Evolutionary conservation across 768 basidiomycete genomes (phyloP).

Genomic region (Lentinula guzmanii): DNA sequence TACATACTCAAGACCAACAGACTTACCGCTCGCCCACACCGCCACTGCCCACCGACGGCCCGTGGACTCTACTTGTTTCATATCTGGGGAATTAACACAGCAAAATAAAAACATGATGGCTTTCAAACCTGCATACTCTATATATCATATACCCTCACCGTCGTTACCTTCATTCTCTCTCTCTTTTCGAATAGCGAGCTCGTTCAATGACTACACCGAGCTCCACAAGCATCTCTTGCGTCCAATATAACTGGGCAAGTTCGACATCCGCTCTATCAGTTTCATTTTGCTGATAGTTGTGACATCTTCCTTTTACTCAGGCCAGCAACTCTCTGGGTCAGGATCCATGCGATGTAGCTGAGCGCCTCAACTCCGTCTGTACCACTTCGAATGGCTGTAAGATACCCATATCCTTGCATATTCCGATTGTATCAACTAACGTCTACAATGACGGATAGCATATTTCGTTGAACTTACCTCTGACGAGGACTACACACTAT

Average conservation of each 20-base stretch:
- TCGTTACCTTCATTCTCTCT: neutral
- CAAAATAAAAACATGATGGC: neutral
- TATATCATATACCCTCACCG: neutral
- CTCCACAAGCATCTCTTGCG: neutral
- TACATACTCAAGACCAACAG: no score
- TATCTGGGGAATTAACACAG: neutral
- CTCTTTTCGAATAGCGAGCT: neutral
- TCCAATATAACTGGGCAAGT: neutral
- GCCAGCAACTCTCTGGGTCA: constrained; percentile 1
- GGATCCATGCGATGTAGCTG: constrained; percentile 1
- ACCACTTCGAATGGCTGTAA: neutral
- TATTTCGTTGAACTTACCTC: neutral
- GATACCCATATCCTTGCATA: neutral
- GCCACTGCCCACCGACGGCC: neutral
- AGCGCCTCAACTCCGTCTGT: neutral
- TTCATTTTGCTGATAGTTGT: neutral
- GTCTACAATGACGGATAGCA: neutral
- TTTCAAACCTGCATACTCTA: neutral
- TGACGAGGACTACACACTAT: neutral
- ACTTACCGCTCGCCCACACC: no score
- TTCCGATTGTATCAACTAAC: neutral
- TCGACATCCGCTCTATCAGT: neutral
- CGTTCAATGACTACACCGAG: neutral
- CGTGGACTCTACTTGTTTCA: neutral
- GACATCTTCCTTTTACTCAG: neutral